Conservation (phyloP, 805 yeast species). For the Metschnikowia gruessii region DNA sequence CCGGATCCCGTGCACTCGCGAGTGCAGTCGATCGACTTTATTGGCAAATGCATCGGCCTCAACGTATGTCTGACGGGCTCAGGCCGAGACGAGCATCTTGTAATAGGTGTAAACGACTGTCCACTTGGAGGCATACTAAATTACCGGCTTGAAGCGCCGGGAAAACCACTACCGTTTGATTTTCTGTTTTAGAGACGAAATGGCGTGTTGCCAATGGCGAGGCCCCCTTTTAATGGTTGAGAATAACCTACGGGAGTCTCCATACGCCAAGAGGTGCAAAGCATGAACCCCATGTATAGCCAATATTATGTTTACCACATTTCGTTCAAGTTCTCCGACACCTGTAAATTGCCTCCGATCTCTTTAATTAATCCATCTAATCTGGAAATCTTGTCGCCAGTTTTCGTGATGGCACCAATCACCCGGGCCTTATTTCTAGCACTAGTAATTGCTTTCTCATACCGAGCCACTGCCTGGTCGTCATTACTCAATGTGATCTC, state of each 20-base stretch:
- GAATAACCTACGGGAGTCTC: no score
- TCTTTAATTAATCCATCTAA: constrained; percentile 35
- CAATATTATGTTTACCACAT: constrained; percentile 36
- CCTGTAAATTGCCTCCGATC: constrained; percentile 38
- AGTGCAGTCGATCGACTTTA: constrained; percentile 50
- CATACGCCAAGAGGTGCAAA: no score
- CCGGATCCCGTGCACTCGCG: constrained; percentile 13
- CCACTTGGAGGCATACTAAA: constrained; percentile 57
- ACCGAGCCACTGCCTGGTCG: constrained; percentile 52
- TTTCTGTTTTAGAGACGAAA: constrained; percentile 22
- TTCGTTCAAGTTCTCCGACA: constrained; percentile 38
- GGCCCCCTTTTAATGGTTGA: no score
- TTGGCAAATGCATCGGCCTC: constrained; percentile 60
- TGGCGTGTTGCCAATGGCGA: no score
- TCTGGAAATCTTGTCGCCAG: constrained; percentile 24
- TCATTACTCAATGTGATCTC: constrained; percentile 37
- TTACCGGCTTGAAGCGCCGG: constrained; percentile 38
- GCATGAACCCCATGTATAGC: no score
- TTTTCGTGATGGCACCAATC: constrained; percentile 37
- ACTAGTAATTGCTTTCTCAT: constrained; percentile 50
- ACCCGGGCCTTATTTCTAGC: constrained; percentile 62
- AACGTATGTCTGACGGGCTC: constrained; percentile 43
- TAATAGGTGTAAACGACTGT: constrained; percentile 54
- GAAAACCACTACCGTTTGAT: constrained; percentile 41
- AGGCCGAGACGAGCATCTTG: constrained; percentile 46